Conservation (phyloP, 169 alveolate genomes). For the Theileria orientalis region DNA sequence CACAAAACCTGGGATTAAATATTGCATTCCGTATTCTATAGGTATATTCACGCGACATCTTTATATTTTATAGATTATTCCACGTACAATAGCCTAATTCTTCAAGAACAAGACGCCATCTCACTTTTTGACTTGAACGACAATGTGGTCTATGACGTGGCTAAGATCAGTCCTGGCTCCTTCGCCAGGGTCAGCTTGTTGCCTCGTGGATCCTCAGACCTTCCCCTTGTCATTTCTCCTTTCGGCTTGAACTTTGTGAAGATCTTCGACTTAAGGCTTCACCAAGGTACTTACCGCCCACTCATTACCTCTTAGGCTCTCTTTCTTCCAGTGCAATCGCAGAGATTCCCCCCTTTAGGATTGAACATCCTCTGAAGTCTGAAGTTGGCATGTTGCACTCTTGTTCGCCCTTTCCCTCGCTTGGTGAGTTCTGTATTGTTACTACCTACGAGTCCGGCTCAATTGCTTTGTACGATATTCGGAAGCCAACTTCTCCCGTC, state of each 20-base stretch:
- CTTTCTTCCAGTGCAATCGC: not conserved
- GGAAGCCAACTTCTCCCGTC: conserved; percentile 16
- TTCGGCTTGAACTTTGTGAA: conserved; percentile 1
- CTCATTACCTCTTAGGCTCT: not conserved
- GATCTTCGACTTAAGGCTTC: conserved; percentile 16
- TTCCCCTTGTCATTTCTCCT: conserved; percentile 10
- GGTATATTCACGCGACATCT: conserved; percentile 1
- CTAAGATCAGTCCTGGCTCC: not conserved
- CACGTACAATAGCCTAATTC: not conserved
- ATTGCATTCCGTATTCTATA: conserved; percentile 25
- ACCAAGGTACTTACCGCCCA: not conserved
- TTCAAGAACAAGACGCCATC: not conserved
- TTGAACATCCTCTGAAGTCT: not conserved
- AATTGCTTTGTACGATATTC: conserved; percentile 40
- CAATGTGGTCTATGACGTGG: not conserved
- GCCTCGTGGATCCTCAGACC: conserved; percentile 2
- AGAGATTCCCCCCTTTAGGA: conserved; percentile 6
- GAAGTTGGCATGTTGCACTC: conserved; percentile 55
- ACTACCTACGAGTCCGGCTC: conserved; percentile 54
- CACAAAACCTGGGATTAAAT: conserved; percentile 1
- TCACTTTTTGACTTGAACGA: conserved; percentile 6
- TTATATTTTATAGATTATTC: not conserved
- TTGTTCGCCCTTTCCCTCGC: conserved; percentile 20
- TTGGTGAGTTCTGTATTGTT: conserved; percentile 12
- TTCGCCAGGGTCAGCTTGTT: conserved; percentile 20